A percentile compares a stretch with the other conserved stretches of the same genome.
Evolutionary conservation across 2,329 filamentous ascomycete species (phyloP).

Genomic region (Trichoderma sp.): DNA sequence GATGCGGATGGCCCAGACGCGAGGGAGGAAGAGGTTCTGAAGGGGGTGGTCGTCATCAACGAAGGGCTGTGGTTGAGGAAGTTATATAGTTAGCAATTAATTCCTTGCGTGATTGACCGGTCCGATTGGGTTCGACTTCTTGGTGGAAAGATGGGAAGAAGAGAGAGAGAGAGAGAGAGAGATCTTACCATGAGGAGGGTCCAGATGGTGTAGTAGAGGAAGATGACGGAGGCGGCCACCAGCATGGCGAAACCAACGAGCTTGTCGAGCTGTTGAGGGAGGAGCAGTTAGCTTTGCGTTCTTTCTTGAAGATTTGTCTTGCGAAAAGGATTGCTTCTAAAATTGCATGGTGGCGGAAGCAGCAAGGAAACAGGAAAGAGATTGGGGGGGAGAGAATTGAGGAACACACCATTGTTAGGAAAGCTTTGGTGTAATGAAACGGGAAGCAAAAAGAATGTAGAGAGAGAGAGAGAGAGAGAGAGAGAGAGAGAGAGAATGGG

Average conservation of each 20-base stretch:
- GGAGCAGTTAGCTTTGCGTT: not conserved
- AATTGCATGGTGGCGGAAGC: not conserved
- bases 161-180: conserved; percentile 6
- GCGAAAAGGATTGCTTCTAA: not conserved
- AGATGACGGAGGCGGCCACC: conserved; percentile 64
- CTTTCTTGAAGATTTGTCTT: not conserved
- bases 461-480: not conserved
- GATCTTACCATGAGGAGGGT: conserved; percentile 86
- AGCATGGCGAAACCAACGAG: conserved; percentile 69
- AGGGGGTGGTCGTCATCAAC: conserved; percentile 93
- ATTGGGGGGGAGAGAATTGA: not conserved
- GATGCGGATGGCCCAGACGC: conserved; percentile 98
- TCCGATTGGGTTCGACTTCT: not conserved
- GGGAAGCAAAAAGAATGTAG: not conserved
- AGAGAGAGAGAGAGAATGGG: not conserved
- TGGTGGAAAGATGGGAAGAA: conserved; percentile 7
- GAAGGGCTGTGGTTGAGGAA: conserved; percentile 68
- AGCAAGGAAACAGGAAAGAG: no score
- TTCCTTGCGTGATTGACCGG: not conserved
- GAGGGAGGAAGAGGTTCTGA: conserved; percentile 92
- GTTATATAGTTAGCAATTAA: not conserved
- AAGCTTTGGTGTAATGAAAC: not conserved
- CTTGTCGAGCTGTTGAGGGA: conserved; percentile 76
- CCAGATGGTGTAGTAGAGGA: conserved; percentile 94
- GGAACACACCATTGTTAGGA: conserved; percentile 36